Evolutionary conservation across 129 eudicot genomes (phyloP), one percentile per base, ranked within the genome.

Genomic region (Chrysanthemum lavandulifolium): DNA sequence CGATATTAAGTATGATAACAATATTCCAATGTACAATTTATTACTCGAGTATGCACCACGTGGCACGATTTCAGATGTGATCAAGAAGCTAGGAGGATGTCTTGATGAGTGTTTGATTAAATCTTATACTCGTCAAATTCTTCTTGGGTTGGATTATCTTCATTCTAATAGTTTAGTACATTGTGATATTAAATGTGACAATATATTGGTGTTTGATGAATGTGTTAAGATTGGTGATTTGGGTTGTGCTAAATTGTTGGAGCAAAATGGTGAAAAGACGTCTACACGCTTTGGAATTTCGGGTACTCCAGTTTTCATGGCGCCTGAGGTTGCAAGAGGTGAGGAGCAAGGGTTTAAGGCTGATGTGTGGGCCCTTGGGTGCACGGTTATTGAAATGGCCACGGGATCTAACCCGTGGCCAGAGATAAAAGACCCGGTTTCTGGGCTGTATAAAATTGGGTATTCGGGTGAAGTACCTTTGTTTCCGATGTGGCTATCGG

Each of bases 351-450:
- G 89, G 48, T 92, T 81, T 65, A 58, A 74, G 18, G 91, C 94
- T 56, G 97, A 92, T 62, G 76, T 92, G 6, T 92, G 97, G 97
- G 86, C 94, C n/a, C 49, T 92, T 63, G 97, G 97, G 27, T 92
- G 97, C 73, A 79, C 79, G 2, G 67, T 92, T 3, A 75, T 92
- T 11, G 94, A 92, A 67, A 89, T 92, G 94, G 95, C 92, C 4
- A 83, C 96, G 0, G 96, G 96, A 14, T 52, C 56, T 13, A 67
- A 70, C 60, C 92, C 96, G 14, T 92, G 98, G 96, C 90, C 96
- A 25, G 89, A 80, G 71, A 5, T 80, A 71, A 71, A 69, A 5
- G 68, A 89, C 65, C 96, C 96, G 11, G 82, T 83, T 0, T 81
- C 96, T 2, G 94, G 82, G 54, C 78, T 92, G 3, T 89, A 89